phyloP scores from a whole-genome alignment of 768 basidiomycete species.

The Tulasnella sp. region DNA sequence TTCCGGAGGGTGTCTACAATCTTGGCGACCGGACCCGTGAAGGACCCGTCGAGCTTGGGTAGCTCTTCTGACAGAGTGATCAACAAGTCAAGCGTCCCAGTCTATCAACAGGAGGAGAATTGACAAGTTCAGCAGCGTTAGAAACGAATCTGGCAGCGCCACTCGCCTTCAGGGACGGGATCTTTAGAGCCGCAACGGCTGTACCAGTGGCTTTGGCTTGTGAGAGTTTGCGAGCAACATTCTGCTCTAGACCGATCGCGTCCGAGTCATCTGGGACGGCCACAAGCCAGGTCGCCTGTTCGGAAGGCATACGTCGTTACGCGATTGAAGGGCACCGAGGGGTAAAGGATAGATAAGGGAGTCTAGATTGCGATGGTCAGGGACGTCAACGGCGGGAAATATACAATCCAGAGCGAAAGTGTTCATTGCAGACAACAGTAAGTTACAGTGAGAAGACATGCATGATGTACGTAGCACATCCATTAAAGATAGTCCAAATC shows the following conservation, averaged over 20 bases:
- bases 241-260: constrained; percentile 59
- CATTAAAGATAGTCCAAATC: too few relatives aligned
- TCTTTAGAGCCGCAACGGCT: constrained; percentile 49
- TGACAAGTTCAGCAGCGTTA: background rate
- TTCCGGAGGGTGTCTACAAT: constrained; percentile 88
- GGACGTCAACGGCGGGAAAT: too few relatives aligned
- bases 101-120: constrained; percentile 39
- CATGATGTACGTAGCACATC: too few relatives aligned
- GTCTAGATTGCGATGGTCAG: too few relatives aligned
- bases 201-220: constrained; percentile 42
- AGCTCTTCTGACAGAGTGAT: constrained; percentile 84
- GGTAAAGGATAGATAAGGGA: too few relatives aligned
- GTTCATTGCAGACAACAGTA: too few relatives aligned
- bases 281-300: constrained; percentile 90
- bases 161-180: constrained; percentile 84
- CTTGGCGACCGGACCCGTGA: constrained; percentile 82
- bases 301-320: constrained; percentile 66
- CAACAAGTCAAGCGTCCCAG: constrained; percentile 85
- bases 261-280: constrained; percentile 81
- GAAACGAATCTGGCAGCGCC: background rate
- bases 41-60: constrained; percentile 81
- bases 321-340: too few relatives aligned
- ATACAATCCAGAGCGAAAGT: too few relatives aligned
- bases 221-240: constrained; percentile 49
- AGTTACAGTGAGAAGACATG: too few relatives aligned